Evolutionary conservation across 2,329 filamentous ascomycete species (phyloP).

Genomic region (Akanthomyces uredinophilus): DNA sequence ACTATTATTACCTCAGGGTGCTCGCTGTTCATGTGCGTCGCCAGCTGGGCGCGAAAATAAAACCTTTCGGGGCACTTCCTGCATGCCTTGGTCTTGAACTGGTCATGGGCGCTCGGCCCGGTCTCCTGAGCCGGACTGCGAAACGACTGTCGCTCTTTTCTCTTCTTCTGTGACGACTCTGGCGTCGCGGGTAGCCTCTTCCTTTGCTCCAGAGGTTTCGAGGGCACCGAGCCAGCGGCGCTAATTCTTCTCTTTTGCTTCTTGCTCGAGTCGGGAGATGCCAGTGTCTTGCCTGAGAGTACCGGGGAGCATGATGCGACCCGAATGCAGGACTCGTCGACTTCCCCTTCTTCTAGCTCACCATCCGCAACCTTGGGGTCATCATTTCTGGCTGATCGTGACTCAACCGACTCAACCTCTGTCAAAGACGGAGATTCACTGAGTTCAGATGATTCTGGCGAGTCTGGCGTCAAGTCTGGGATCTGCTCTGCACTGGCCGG

Average conservation of each 20-base stretch:
- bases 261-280: not conserved
- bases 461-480: not conserved
- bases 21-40: slow-evolving; percentile 2
- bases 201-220: not conserved
- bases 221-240: not conserved
- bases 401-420: not conserved
- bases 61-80: slow-evolving; percentile 5
- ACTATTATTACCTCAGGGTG: not conserved
- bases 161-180: not conserved
- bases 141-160: not conserved
- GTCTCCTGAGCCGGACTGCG: not conserved
- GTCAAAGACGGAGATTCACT: not conserved
- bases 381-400: not conserved
- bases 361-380: not conserved
- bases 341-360: slow-evolving; percentile 1
- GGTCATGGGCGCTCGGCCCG: slow-evolving; percentile 2
- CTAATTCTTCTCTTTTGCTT: not conserved
- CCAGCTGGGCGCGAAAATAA: slow-evolving; percentile 2
- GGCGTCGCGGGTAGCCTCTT: slow-evolving; percentile 3
- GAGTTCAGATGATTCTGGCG: slow-evolving; percentile 1
- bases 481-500: not conserved
- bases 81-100: slow-evolving; percentile 9
- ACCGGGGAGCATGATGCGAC: not conserved
- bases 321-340: not conserved
- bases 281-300: too few relatives aligned